Evolutionary conservation across 306 rosid genomes (phyloP), one percentile per base, ranked within the genome.

Genomic region (Ammopiptanthus mongolicus): DNA sequence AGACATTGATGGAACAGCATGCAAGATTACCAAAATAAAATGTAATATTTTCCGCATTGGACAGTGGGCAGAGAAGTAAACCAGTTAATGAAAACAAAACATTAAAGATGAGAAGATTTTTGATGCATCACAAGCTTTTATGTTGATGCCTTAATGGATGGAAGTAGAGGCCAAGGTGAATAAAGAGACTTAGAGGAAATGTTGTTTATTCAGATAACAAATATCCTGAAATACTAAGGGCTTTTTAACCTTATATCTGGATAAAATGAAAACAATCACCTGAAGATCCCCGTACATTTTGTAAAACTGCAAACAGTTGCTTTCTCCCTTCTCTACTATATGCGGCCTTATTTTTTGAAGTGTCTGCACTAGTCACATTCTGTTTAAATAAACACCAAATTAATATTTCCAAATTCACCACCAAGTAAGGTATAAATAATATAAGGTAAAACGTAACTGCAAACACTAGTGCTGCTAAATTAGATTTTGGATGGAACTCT

Each of bases 261-360:
- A 22, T n/a, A 39, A 71, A 64, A 64, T 42, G 8, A 48, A 74
- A 71, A 47, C 67, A 73, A 52, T 80, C 86, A 93, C 98, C 98
- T 80, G 98, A 89, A 71, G 98, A 93, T 78, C 98, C 98, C 46
- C 97, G 87, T 57, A 96, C 98, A 83, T 93, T 89, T 84, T 93
- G 98, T 81, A 93, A 86, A 83, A 93, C 97, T 64, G 97, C 94
- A 88, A 93, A 93, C 23, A 93, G 89, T 73, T 91, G 97, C 85
- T 93, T 93, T 82, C 98, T 87, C 76, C 97, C 96, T 81, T 93
- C 98, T 86, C 96, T 91, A 51, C 94, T 88, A 79, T 84, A 88
- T 61, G 90, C 80, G 65, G 98, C 86, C 90, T 85, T 90, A 84
- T 82, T 88, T 87, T 86, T 93, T 61, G 87, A 83, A 87, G 85